phyloP scores from a whole-genome alignment of 2,329 filamentous ascomycete species.

The Beauveria scarabaeidicola region DNA sequence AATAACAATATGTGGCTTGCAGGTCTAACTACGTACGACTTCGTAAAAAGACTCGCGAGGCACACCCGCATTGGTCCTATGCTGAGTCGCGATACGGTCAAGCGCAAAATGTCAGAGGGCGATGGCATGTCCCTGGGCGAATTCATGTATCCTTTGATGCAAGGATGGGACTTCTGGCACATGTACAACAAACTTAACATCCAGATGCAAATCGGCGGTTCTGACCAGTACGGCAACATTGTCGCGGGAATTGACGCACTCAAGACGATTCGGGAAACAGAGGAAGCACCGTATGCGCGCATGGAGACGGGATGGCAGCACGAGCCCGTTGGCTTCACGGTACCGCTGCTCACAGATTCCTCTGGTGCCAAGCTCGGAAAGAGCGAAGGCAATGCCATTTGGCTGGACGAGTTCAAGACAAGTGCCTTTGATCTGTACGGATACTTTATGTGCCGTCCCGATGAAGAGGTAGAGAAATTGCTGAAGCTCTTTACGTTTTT shows the following conservation, averaged over 20 bases:
- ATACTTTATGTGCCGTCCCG: slow-evolving; percentile 77
- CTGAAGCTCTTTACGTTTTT: slow-evolving; percentile 89
- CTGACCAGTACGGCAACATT: slow-evolving; percentile 96
- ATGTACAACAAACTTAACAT: slow-evolving; percentile 60
- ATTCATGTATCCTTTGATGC: slow-evolving; percentile 85
- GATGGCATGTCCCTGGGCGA: slow-evolving; percentile 93
- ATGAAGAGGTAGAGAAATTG: slow-evolving; percentile 71
- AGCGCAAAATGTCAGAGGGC: slow-evolving; percentile 71
- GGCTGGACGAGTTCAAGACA: slow-evolving; percentile 79
- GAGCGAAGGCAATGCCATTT: slow-evolving; percentile 85
- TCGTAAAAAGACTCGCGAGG: slow-evolving; percentile 65
- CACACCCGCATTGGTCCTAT: slow-evolving; percentile 74
- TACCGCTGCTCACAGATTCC: slow-evolving; percentile 78
- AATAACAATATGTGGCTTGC: slow-evolving; percentile 87
- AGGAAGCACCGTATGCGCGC: slow-evolving; percentile 35
- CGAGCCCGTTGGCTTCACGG: slow-evolving; percentile 76
- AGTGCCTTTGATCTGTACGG: slow-evolving; percentile 79
- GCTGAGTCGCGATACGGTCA: slow-evolving; percentile 82
- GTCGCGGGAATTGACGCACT: slow-evolving; percentile 80
- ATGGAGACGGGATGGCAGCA: slow-evolving; percentile 36
- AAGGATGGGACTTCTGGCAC: slow-evolving; percentile 95
- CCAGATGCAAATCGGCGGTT: slow-evolving; percentile 86
- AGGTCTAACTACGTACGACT: slow-evolving; percentile 60
- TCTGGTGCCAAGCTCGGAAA: slow-evolving; percentile 91
- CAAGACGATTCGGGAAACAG: slow-evolving; percentile 58